Percentiles rank a stretch among this genome's conserved stretches.
Conservation (phyloP, 2,329 filamentous ascomycete genomes). For the Pseudopyricularia javanii region DNA sequence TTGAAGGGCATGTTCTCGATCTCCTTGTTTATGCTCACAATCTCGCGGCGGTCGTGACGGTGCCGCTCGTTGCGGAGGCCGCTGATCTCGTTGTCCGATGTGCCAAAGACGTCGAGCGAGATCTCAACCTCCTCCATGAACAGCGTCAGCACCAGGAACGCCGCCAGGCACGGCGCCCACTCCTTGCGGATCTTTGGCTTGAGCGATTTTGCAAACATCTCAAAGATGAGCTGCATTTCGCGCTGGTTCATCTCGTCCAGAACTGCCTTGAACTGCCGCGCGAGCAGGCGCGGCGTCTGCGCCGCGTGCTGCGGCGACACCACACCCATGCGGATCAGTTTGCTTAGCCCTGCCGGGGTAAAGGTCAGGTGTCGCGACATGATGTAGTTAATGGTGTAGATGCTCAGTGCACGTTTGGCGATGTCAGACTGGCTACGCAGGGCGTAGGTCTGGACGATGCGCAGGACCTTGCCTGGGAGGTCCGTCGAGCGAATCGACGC, state of each 20-base stretch:
- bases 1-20: constrained; percentile 48
- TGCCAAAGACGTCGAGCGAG: constrained; percentile 37
- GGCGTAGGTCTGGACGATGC: constrained; percentile 34
- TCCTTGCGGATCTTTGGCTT: constrained; percentile 39
- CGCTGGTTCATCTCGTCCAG: constrained; percentile 40
- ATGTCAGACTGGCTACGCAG: constrained; percentile 32
- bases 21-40: constrained; percentile 33
- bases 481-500: constrained; percentile 29
- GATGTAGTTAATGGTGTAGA: constrained; percentile 45
- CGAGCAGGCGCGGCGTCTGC: constrained; percentile 40
- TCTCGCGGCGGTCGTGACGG: constrained; percentile 26
- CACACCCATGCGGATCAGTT: constrained; percentile 26
- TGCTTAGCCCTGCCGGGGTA: constrained; percentile 27
- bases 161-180: constrained; percentile 44
- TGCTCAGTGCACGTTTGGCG: constrained; percentile 38
- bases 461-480: constrained; percentile 32
- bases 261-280: constrained; percentile 43
- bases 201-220: constrained; percentile 37
- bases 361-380: constrained; percentile 42
- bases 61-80: constrained; percentile 17
- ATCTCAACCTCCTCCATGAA: constrained; percentile 47
- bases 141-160: constrained; percentile 43
- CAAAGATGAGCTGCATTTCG: constrained; percentile 39
- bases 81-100: constrained; percentile 36
- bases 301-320: constrained; percentile 29